Percentiles rank a stretch among this genome's conserved stretches.
Conservation (phyloP, 2,329 filamentous ascomycete species). For the Monilinia aucupariae region DNA sequence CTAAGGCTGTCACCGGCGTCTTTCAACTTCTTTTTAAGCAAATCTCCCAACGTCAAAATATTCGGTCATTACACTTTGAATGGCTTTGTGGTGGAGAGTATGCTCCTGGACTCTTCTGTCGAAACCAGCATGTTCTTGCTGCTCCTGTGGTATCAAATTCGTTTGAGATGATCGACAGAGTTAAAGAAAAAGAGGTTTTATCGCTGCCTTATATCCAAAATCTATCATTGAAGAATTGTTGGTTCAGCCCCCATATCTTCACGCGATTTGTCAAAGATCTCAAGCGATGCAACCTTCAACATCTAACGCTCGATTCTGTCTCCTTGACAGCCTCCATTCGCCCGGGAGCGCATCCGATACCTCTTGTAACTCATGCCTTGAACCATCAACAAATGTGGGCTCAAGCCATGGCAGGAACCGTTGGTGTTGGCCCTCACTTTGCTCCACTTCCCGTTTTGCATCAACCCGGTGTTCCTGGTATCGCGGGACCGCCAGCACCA, state of each 20-base stretch:
- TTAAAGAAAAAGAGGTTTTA: conserved; percentile 37
- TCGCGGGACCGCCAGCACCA: not conserved
- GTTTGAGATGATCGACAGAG: conserved; percentile 32
- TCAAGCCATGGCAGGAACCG: conserved; percentile 4
- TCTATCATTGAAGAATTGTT: conserved; percentile 63
- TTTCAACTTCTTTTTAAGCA: conserved; percentile 47
- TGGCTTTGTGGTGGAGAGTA: conserved; percentile 65
- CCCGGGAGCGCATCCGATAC: conserved; percentile 21
- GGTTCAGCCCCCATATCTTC: conserved; percentile 56
- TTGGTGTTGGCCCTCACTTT: not conserved
- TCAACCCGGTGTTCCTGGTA: not conserved
- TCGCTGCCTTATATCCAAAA: conserved; percentile 51
- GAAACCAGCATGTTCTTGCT: conserved; percentile 58
- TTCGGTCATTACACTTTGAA: conserved; percentile 58
- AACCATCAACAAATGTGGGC: conserved; percentile 12
- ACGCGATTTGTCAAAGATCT: conserved; percentile 47
- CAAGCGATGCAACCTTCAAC: conserved; percentile 43
- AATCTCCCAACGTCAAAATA: conserved; percentile 44
- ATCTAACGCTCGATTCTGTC: conserved; percentile 56
- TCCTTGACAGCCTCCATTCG: conserved; percentile 51
- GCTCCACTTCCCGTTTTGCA: not conserved
- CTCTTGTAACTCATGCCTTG: conserved; percentile 14
- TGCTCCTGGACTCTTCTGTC: conserved; percentile 53
- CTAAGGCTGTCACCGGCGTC: conserved; percentile 46
- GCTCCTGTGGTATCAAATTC: conserved; percentile 46